Base-by-base conservation (phyloP, 148 eudicot genomes). In the Amaranthus cruentus region DNA sequence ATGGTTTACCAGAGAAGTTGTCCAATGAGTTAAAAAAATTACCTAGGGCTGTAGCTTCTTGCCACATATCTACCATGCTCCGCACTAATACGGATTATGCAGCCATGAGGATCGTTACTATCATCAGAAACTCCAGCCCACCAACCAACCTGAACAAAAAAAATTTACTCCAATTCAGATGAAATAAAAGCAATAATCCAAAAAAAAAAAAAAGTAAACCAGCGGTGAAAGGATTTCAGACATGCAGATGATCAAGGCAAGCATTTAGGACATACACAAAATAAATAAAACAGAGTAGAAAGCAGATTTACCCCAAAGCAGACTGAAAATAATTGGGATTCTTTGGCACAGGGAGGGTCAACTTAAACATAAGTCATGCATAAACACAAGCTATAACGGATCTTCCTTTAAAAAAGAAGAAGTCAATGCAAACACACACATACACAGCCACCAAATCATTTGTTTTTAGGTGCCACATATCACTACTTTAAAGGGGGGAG, bases 21-120 rank as follows among this genome's bases (percentile, higher is more conserved):
- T 6, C 46, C 7, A 48, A 6, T 0, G 75, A 43, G 47, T 58
- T 64, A 47, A 28, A 6, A 57, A 56, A 57, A 55, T 44, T 92
- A 92, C 99, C 92, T 80, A 13, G 99, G 95, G 81, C 92, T 90
- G 75, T 90, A 96, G 80, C 97, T 83, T 85, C 92, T 86, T 47
- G 99, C 99, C 60, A 96, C 84, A 67, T 92, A 96, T 90, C 96
- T 83, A 74, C 99, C 99, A 76, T 96, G 90, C 82, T 96, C 99
- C 58, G 99, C 95, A 78, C 88, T 96, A 79, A 96, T 96, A 66
- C 83, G 96, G 61, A 96, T 89, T 66, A 96, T 90, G 65, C 87
- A 88, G 63, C 99, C 99, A 82, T 92, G 84, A 55, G 91, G 97
- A 84, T 90, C 92, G 75, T 71, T 76, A 49, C 69, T 71, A 81